These are phyloP conservation scores for Ustanciosporium gigantosporum DNA, from an alignment of 1,284 basidiomycete genomes.

Conservation along the genomic window DNA sequence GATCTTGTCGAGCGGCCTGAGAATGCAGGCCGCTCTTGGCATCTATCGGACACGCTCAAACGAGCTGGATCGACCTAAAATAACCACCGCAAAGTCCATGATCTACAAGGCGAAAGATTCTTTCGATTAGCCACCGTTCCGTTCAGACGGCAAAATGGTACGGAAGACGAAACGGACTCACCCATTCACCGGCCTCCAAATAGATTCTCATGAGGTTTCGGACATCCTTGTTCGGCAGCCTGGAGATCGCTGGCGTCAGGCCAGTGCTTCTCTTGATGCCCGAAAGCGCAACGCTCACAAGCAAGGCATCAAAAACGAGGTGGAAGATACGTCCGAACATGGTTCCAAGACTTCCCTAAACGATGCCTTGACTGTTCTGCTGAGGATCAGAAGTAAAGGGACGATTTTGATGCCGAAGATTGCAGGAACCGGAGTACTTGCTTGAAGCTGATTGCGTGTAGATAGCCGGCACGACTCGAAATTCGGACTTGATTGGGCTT, in stretches of 20 bases:
- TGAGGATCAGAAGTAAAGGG: background rate
- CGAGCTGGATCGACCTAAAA: slow-evolving; percentile 54
- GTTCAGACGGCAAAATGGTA: background rate
- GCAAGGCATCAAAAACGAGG: slow-evolving; percentile 54
- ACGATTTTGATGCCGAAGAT: background rate
- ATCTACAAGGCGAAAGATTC: slow-evolving; percentile 30
- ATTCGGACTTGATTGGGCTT: too few species aligned
- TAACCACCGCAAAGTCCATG: slow-evolving; percentile 57
- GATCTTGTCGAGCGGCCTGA: too few species aligned
- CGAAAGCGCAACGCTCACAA: slow-evolving; percentile 53
- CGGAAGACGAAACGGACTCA: slow-evolving; percentile 20
- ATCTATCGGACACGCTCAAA: slow-evolving; percentile 56
- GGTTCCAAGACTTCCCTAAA: too few species aligned
- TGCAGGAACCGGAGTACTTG: background rate
- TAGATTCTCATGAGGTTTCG: slow-evolving; percentile 54
- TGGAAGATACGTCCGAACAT: slow-evolving; percentile 59
- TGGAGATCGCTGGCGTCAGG: slow-evolving; percentile 46
- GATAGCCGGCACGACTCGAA: too few species aligned
- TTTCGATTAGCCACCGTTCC: too few species aligned
- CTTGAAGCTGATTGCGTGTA: too few species aligned
- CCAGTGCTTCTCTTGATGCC: slow-evolving; percentile 59
- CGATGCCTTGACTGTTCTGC: background rate
- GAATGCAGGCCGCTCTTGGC: background rate
- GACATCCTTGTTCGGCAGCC: slow-evolving; percentile 54
- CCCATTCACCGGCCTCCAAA: slow-evolving; percentile 60